phyloP scores from a whole-genome alignment of 257 asterid species.

The Solanum chilense region DNA sequence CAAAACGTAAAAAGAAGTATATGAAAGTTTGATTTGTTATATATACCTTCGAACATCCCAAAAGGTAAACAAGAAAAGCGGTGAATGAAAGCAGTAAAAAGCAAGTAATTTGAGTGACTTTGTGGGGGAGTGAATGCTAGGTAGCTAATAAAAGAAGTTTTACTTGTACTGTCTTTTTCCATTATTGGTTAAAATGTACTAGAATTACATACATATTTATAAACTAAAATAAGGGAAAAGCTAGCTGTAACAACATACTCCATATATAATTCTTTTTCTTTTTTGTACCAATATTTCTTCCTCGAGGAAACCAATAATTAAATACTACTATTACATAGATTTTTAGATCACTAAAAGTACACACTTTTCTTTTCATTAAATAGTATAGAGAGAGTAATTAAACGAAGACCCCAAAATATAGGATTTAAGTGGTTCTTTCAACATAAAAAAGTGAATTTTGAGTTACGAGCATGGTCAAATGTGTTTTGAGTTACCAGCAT shows the following conservation, averaged over 20 bases:
- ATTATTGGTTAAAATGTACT: neutral
- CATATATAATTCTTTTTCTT: neutral
- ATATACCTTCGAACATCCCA: neutral
- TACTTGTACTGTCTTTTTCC: constrained; percentile 12
- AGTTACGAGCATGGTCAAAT: too few relatives aligned
- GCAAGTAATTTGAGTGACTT: neutral
- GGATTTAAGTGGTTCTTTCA: neutral
- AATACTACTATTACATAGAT: neutral
- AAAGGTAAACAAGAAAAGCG: neutral
- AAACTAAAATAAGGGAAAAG: neutral
- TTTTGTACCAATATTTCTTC: neutral
- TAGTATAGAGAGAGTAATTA: neutral
- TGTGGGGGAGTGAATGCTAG: constrained; percentile 6
- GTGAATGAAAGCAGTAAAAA: neutral
- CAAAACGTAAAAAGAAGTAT: neutral
- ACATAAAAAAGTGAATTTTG: too few relatives aligned
- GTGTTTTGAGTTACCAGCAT: neutral
- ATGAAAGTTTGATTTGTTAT: neutral
- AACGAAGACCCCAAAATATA: neutral
- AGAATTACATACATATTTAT: neutral
- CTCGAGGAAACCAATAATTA: neutral
- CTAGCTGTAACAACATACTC: constrained; percentile 7
- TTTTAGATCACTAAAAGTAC: neutral
- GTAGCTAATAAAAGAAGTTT: neutral
- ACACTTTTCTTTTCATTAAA: neutral